Base-by-base conservation (phyloP, 2,329 filamentous ascomycete genomes). In the Hymenotorrendiella dingleyae region DNA sequence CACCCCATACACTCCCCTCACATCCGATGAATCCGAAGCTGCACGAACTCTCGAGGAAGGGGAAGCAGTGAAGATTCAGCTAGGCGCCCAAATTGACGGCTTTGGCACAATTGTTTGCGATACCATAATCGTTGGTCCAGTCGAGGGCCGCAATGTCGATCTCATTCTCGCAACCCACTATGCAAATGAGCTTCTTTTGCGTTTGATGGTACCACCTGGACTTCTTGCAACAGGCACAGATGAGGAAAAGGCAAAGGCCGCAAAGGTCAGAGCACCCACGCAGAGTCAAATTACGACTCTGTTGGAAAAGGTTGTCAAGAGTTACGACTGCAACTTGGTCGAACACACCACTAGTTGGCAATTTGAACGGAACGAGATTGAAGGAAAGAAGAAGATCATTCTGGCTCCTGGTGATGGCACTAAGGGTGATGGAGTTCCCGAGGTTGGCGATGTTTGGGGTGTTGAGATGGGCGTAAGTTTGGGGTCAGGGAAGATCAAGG, bases 271-370 rank as follows among this genome's bases (percentile, higher is more conserved):
- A 73, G 70, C 89, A 41, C 85, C 84, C 44, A 86, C 85, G 39
- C 91, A 97, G 69, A 71, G 78, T 60, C 84, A 89, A 70, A 97
- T 98, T 60, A 93, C 85, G 52, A 74, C 77, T 57, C 72, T 97
- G 51, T 72, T 98, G 38, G 89, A 96, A 69, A 96, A 93, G 76
- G 79, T 97, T 34, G 86, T 82, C 63, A 89, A 94, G 72, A 76
- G 79, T 57, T 98, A 94, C 68, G 90, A 87, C 49, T 90, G 86
- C 75, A 94, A 83, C 65, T 71, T 97, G 20, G 88, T 98, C 43
- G 93, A 98, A 78, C 94, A 90, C 76, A 98, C 93, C 51, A 98
- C 93, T 32, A 94, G 87, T 62, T 98, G 93, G 90, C 70, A 88
- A 48, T 97, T 98, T 64, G 89, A 88, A 62, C 86, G 86, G 65